Base-by-base conservation (phyloP, 495 filamentous ascomycete species). In the Penicillium longicatenatum region DNA sequence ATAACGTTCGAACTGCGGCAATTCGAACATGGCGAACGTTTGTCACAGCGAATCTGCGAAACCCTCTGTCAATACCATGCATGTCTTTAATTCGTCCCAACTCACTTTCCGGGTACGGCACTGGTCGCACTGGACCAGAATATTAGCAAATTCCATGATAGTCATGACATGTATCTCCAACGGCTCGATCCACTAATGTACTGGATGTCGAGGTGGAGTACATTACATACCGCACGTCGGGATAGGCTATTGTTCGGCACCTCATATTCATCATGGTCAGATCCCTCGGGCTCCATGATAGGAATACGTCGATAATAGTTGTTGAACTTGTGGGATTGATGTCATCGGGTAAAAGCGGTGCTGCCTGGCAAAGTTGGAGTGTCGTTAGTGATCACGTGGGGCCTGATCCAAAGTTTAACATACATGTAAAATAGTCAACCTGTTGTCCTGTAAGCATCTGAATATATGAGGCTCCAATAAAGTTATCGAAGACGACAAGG, bases 91-190 rank as follows among this genome's bases (percentile, higher is more conserved):
- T 31, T 3, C 3, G 33, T 16, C 33, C 7, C 30, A 17, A 20
- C 39, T 47, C 68, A 83, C 81, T 73, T 84, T 84, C 60, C 80
- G 70, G 24, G 74, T 58, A 22, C 81, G 77, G 48, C 78, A 81
- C 63, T 79, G 78, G 48, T 81, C 77, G 58, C 78, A 81, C 78
- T 80, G 54, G n/a, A 30, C 9, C 11, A 19, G 33, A 57, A 60
- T 70, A 49, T 65, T 24, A 19, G 33, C 50, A 44, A 21, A 24
- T 51, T 51, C 21, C 16, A 22, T 46, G 16, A 2, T 44, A n/a
- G 9, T 37, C 19, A 21, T 6, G 3, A 26, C 26, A 26, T 26
- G 4, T 4, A 5, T 26, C 26, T 4, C 3, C 7, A 26, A 6
- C 4, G 26, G 7, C n/a, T n/a, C n/a, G n/a, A 26, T 26, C 26